A percentile compares a stretch with the other conserved stretches of the same genome.
Conservation (phyloP, 140 eudicot genomes). For the Anethum foeniculum region DNA sequence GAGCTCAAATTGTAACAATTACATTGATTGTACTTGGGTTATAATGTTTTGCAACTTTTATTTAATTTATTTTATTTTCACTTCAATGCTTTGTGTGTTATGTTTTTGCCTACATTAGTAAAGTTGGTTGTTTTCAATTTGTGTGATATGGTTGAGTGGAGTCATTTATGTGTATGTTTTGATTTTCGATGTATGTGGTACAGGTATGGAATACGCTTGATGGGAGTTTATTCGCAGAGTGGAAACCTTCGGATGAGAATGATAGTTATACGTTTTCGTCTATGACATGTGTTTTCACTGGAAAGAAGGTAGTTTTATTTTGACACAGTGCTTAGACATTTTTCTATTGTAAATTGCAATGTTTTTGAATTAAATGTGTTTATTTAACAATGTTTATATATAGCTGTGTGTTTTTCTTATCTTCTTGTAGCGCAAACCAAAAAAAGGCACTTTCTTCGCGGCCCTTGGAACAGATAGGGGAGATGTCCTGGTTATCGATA, state of each 20-base stretch:
- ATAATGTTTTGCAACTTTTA: neutral
- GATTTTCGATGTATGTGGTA: neutral
- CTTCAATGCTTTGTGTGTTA: neutral
- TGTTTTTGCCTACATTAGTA: neutral
- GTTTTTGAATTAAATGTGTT: neutral
- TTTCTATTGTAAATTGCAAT: neutral
- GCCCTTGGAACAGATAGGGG: slow-evolving; percentile 45
- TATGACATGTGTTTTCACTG: slow-evolving; percentile 37
- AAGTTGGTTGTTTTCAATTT: neutral
- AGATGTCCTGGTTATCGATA: slow-evolving; percentile 27
- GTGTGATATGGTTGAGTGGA: too few relatives aligned
- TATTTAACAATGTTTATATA: neutral
- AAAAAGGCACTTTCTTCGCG: slow-evolving; percentile 32
- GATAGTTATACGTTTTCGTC: slow-evolving; percentile 24
- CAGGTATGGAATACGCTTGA: slow-evolving; percentile 55
- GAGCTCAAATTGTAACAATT: neutral
- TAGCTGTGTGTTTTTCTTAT: neutral
- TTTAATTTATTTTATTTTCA: neutral
- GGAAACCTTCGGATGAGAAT: slow-evolving; percentile 34
- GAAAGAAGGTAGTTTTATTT: slow-evolving; percentile 38
- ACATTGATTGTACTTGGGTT: neutral
- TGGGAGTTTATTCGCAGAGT: slow-evolving; percentile 40
- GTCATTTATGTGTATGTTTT: neutral
- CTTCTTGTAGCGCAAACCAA: slow-evolving; percentile 36
- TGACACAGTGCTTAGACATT: neutral